Percentiles rank a stretch among this genome's conserved stretches.
These are phyloP conservation scores for Termitomyces sp. DNA, from an alignment of 1,284 basidiomycete genomes.

Conservation along the genomic window DNA sequence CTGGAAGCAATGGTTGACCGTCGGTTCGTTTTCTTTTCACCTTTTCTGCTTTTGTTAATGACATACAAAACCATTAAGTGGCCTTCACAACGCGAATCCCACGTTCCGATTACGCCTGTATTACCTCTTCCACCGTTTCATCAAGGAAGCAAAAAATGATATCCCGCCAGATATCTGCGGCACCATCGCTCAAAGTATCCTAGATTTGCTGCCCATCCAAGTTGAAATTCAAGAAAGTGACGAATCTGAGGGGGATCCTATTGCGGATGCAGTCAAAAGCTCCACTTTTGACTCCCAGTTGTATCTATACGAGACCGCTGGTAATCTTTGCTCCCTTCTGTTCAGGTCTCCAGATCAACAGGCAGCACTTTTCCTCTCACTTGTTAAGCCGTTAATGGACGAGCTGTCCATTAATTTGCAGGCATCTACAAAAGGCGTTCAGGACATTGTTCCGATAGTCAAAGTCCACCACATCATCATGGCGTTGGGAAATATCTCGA, in stretches of 20 bases:
- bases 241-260: slow-evolving; percentile 59
- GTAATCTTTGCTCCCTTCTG: slow-evolving; percentile 78
- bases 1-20: slow-evolving; percentile 86
- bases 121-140: slow-evolving; percentile 93
- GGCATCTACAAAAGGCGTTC: slow-evolving; percentile 47
- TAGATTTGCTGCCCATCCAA: slow-evolving; percentile 64
- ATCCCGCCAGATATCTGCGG: slow-evolving; percentile 72
- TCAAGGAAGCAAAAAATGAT: slow-evolving; percentile 80
- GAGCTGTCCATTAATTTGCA: slow-evolving; percentile 72
- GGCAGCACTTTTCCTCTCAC: slow-evolving; percentile 65
- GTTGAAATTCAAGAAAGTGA: slow-evolving; percentile 66
- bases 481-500: slow-evolving; percentile 91
- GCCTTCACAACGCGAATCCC: slow-evolving; percentile 77
- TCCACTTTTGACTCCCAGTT: slow-evolving; percentile 87
- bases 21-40: slow-evolving; percentile 46
- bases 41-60: background rate
- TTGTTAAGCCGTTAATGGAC: slow-evolving; percentile 79
- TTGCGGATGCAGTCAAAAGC: slow-evolving; percentile 77
- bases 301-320: slow-evolving; percentile 92
- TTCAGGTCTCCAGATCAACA: slow-evolving; percentile 70
- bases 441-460: slow-evolving; percentile 73
- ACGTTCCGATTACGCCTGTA: slow-evolving; percentile 78
- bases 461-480: slow-evolving; percentile 95
- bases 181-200: slow-evolving; percentile 71
- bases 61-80: slow-evolving; percentile 45